Evolutionary conservation across 495 filamentous ascomycete genomes (phyloP).

Genomic region (Trichoderma parareesei): DNA sequence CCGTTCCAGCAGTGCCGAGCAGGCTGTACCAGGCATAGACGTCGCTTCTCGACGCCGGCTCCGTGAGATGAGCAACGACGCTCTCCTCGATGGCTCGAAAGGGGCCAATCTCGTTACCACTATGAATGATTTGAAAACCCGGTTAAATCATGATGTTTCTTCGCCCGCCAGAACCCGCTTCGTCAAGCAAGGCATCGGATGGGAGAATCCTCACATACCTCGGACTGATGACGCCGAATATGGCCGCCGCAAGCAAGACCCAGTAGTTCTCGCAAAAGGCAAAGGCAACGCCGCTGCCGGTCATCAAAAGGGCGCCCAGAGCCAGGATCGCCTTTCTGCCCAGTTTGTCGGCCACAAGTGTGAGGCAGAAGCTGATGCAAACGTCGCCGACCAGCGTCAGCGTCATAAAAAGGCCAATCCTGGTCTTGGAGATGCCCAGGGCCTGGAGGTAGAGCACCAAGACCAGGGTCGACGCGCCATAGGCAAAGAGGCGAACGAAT

Average conservation of each 20-base stretch:
- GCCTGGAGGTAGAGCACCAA: constrained; percentile 61
- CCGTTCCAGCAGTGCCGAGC: constrained; percentile 58
- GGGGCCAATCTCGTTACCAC: constrained; percentile 72
- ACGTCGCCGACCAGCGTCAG: constrained; percentile 76
- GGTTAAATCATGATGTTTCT: background rate
- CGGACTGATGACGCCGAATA: constrained; percentile 77
- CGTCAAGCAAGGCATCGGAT: too few relatives aligned
- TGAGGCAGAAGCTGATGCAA: constrained; percentile 64
- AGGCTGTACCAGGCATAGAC: constrained; percentile 80
- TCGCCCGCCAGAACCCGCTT: background rate
- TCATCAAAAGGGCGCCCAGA: constrained; percentile 62
- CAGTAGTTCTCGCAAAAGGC: constrained; percentile 62
- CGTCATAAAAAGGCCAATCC: constrained; percentile 85
- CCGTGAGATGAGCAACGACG: constrained; percentile 65
- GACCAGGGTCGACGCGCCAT: constrained; percentile 67
- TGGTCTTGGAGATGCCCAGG: constrained; percentile 56
- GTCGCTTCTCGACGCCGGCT: constrained; percentile 52
- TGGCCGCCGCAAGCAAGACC: constrained; percentile 62
- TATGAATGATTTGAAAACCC: background rate
- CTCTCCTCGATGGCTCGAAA: constrained; percentile 79
- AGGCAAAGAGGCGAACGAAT: constrained; percentile 74
- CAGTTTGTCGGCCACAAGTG: constrained; percentile 64
- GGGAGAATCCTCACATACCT: constrained; percentile 17
- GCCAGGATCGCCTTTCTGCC: constrained; percentile 64
- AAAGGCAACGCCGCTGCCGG: constrained; percentile 59